Percentiles rank a stretch among this genome's conserved stretches.
Evolutionary conservation across 1,284 basidiomycete genomes (phyloP).

Genomic region (Coriolopsis trogii): DNA sequence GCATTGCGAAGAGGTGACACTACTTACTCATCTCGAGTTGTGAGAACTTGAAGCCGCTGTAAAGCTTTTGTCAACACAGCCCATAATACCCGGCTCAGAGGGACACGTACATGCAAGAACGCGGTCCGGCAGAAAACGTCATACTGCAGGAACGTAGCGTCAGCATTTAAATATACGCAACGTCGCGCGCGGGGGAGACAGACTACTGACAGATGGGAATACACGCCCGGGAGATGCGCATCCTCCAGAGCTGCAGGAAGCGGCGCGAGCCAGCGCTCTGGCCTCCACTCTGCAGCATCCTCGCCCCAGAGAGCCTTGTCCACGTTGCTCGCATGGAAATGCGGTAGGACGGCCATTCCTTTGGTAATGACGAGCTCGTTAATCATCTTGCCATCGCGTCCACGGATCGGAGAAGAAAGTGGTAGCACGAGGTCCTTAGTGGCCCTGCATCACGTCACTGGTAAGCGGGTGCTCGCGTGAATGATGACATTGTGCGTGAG

Average conservation of each 20-base stretch:
- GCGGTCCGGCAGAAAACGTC: constrained; percentile 37
- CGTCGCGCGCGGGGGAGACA: not conserved
- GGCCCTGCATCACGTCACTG: constrained; percentile 1
- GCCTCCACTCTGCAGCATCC: constrained; percentile 27
- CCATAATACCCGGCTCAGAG: not conserved
- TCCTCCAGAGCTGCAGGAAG: constrained; percentile 14
- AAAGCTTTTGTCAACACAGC: not conserved
- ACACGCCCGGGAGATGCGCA: constrained; percentile 22
- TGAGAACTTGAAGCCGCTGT: constrained; percentile 39
- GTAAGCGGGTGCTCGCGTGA: not conserved
- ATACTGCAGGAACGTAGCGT: constrained; percentile 23
- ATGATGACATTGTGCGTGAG: no score
- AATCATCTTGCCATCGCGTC: constrained; percentile 17
- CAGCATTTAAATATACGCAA: not conserved
- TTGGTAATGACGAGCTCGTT: constrained; percentile 18
- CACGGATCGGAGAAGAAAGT: constrained; percentile 14
- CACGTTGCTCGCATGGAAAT: constrained; percentile 20
- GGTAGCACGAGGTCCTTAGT: constrained; percentile 16
- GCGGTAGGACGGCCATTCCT: constrained; percentile 15
- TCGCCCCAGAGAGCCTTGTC: constrained; percentile 25
- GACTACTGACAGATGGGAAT: constrained; percentile 21
- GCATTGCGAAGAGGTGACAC: not conserved
- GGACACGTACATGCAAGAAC: constrained; percentile 36
- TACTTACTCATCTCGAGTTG: constrained; percentile 40
- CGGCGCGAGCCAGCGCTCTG: constrained; percentile 24